These are phyloP conservation scores for Gaeumannomyces tritici DNA, from an alignment of 2,329 filamentous ascomycete species.

Conservation along the genomic window DNA sequence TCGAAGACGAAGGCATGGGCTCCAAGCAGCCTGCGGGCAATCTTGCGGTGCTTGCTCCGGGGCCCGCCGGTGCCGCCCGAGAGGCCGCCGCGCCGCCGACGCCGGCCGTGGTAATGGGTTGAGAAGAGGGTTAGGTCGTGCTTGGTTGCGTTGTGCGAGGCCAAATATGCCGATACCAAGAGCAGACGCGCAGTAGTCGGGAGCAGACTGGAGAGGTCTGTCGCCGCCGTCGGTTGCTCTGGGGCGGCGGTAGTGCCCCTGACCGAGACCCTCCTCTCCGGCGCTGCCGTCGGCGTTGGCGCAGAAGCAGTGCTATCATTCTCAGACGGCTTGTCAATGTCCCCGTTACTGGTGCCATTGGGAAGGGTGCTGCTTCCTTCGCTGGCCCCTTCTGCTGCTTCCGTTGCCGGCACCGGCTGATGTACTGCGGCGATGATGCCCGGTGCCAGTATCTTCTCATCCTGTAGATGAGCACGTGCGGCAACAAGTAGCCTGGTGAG, in stretches of 20 bases:
- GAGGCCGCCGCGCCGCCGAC: conserved; percentile 36
- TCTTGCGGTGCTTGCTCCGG: conserved; percentile 54
- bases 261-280: neutral
- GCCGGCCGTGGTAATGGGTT: conserved; percentile 50
- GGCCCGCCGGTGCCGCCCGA: conserved; percentile 18
- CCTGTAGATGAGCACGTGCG: conserved; percentile 59
- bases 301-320: neutral
- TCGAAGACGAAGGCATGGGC: conserved; percentile 71
- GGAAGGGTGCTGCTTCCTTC: neutral
- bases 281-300: neutral
- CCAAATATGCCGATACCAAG: conserved; percentile 68
- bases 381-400: neutral
- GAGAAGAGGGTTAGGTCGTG: conserved; percentile 70
- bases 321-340: conserved; percentile 4
- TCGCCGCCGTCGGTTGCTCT: conserved; percentile 11
- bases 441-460: conserved; percentile 60
- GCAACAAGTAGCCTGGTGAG: conserved; percentile 76
- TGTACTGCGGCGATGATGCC: conserved; percentile 35
- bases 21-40: conserved; percentile 66
- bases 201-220: conserved; percentile 46
- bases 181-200: conserved; percentile 67
- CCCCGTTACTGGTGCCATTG: neutral
- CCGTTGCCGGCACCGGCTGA: neutral
- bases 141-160: conserved; percentile 68
- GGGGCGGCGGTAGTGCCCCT: conserved; percentile 1